Percentiles rank a stretch among this genome's conserved stretches.
phyloP scores from a whole-genome alignment of 352 stramenopile genomes.

The Blastocystis sp. region DNA sequence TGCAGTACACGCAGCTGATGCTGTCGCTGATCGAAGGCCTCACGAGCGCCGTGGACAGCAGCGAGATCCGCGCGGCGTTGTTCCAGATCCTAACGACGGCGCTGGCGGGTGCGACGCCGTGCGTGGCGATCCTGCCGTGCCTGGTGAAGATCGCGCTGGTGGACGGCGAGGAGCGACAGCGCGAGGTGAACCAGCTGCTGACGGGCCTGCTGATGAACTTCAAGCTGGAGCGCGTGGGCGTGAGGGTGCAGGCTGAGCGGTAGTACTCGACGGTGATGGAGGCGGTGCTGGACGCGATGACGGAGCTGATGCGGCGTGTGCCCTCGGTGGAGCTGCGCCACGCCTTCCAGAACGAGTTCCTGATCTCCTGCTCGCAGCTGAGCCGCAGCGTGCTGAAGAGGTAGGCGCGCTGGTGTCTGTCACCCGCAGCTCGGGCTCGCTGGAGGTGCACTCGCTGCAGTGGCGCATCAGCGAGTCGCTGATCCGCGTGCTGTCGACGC shows the following conservation, averaged over 20 bases:
- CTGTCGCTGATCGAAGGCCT: not conserved
- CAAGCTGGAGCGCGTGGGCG: slow-evolving; percentile 2
- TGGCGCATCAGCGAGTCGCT: slow-evolving; percentile 45
- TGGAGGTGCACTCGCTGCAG: slow-evolving; percentile 6
- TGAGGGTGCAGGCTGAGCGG: not conserved
- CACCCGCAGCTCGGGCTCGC: not conserved
- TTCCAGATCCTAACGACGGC: slow-evolving; percentile 32
- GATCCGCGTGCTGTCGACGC: slow-evolving; percentile 44
- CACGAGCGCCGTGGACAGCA: not conserved
- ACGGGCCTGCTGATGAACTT: slow-evolving; percentile 51
- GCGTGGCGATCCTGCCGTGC: not conserved
- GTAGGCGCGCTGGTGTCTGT: not conserved
- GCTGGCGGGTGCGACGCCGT: slow-evolving; percentile 5
- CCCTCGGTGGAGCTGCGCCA: not conserved
- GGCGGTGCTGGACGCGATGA: not conserved
- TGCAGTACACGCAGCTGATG: not conserved
- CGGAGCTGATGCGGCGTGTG: not conserved
- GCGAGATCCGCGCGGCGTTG: not conserved
- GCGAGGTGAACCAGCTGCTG: slow-evolving; percentile 45
- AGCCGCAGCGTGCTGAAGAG: slow-evolving; percentile 13
- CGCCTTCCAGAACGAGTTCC: slow-evolving; percentile 41
- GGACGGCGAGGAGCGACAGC: slow-evolving; percentile 33
- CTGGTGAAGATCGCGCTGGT: slow-evolving; percentile 26
- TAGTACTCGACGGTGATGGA: slow-evolving; percentile 44
- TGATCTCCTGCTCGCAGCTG: slow-evolving; percentile 29